Conservation (phyloP, 305 asterid species). For the Fraxinus xanthoxyloides region DNA sequence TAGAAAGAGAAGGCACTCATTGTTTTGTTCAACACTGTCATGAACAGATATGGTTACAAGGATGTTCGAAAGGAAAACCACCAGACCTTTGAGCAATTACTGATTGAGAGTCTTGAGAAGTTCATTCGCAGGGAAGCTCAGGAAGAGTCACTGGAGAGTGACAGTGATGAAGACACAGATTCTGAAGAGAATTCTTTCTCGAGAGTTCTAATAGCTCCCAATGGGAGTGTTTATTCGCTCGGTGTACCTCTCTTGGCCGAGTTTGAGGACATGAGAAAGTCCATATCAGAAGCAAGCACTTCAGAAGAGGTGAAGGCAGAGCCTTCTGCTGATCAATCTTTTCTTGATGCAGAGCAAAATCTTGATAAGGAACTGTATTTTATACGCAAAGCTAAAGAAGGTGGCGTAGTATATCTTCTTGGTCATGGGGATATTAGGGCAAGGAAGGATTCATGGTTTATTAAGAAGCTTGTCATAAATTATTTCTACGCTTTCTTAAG, state of each 20-base stretch:
- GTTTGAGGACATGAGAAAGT: slow-evolving; percentile 49
- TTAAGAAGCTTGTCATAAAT: slow-evolving; percentile 88
- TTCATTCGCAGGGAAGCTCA: slow-evolving; percentile 97
- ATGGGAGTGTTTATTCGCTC: slow-evolving; percentile 84
- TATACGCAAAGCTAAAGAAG: slow-evolving; percentile 83
- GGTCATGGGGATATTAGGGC: slow-evolving; percentile 98
- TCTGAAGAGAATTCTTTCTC: slow-evolving; percentile 62
- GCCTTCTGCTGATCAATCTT: slow-evolving; percentile 36
- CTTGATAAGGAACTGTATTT: slow-evolving; percentile 93
- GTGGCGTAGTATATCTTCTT: slow-evolving; percentile 93
- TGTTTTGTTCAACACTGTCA: slow-evolving; percentile 23
- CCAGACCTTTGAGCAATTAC: slow-evolving; percentile 89
- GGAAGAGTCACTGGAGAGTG: slow-evolving; percentile 92
- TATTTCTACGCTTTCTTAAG: slow-evolving; percentile 92
- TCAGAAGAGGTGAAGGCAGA: slow-evolving; percentile 43
- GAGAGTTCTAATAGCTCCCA: slow-evolving; percentile 77
- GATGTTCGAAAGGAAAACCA: slow-evolving; percentile 97
- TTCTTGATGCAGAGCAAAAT: slow-evolving; percentile 74
- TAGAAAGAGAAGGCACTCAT: slow-evolving; percentile 6
- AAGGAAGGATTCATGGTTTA: slow-evolving; percentile 93
- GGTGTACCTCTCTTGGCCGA: slow-evolving; percentile 83
- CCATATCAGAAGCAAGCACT: slow-evolving; percentile 49
- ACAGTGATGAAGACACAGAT: slow-evolving; percentile 74
- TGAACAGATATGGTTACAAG: slow-evolving; percentile 93
- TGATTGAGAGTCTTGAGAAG: slow-evolving; percentile 95